Conservation (phyloP, 257 asterid genomes). For the Plantago elongata region DNA sequence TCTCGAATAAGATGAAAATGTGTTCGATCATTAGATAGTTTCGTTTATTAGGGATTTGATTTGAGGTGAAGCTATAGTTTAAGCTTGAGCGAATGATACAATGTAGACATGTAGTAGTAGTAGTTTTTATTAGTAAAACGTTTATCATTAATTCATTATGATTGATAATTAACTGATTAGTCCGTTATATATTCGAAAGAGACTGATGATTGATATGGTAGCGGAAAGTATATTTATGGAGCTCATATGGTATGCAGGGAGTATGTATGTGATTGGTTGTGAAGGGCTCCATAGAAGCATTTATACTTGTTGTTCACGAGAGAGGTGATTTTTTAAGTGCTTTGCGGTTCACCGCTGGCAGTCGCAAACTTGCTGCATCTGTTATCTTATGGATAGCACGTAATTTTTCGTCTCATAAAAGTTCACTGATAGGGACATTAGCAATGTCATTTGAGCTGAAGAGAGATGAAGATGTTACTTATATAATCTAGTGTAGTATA, state of each 20-base stretch:
- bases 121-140: too few species aligned
- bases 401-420: conserved; percentile 19
- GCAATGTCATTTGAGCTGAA: conserved; percentile 56
- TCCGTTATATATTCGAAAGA: too few species aligned
- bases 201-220: neutral
- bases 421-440: conserved; percentile 30
- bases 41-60: too few species aligned
- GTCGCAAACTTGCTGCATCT: conserved; percentile 24
- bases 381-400: conserved; percentile 18
- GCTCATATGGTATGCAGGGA: conserved; percentile 32
- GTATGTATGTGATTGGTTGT: conserved; percentile 20
- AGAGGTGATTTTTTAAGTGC: conserved; percentile 8
- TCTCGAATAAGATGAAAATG: too few species aligned
- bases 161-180: too few species aligned
- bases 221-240: conserved; percentile 11
- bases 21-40: too few species aligned
- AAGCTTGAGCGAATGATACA: too few species aligned
- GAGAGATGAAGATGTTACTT: conserved; percentile 46
- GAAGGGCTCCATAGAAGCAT: conserved; percentile 10
- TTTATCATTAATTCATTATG: too few species aligned
- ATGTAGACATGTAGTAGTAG: too few species aligned
- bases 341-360: conserved; percentile 20
- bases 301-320: conserved; percentile 10
- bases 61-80: too few species aligned
- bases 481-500: too few species aligned